Evolutionary conservation across 164 flowering plant genomes (phyloP).

Genomic region (Platanus orientalis): DNA sequence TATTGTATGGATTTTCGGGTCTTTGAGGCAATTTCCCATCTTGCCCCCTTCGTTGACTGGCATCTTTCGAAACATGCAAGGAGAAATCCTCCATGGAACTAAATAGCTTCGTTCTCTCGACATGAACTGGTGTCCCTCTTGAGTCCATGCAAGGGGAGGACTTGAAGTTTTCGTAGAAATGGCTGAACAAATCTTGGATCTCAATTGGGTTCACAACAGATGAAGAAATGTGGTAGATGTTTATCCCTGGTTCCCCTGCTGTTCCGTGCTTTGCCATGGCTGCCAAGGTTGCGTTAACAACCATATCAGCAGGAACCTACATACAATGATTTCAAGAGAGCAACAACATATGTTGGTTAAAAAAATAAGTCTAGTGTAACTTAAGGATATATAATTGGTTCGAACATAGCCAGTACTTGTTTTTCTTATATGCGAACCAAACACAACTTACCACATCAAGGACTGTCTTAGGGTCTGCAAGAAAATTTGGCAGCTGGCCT

Average conservation of each 20-base stretch:
- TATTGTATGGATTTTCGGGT: slow-evolving; percentile 47
- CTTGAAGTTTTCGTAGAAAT: slow-evolving; percentile 59
- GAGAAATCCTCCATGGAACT: slow-evolving; percentile 73
- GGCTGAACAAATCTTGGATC: slow-evolving; percentile 49
- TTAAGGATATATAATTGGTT: no score
- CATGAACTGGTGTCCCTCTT: slow-evolving; percentile 57
- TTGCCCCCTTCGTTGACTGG: slow-evolving; percentile 30
- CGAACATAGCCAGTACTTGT: no score
- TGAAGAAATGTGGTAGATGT: slow-evolving; percentile 78
- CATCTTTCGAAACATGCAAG: slow-evolving; percentile 57
- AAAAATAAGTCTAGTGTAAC: no score
- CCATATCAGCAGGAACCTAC: slow-evolving; percentile 96
- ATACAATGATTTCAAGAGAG: not conserved
- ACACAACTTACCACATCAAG: slow-evolving; percentile 73
- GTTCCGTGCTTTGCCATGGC: slow-evolving; percentile 88
- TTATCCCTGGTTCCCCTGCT: slow-evolving; percentile 46
- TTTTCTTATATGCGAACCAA: no score
- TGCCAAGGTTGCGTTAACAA: slow-evolving; percentile 84
- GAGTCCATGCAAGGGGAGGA: slow-evolving; percentile 59
- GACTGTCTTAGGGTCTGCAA: slow-evolving; percentile 72
- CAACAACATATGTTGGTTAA: not conserved
- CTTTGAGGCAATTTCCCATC: slow-evolving; percentile 37
- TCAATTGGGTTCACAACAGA: slow-evolving; percentile 79
- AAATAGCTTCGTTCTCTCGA: slow-evolving; percentile 66
- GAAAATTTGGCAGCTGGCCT: slow-evolving; percentile 84